Evolutionary conservation across 2,329 filamentous ascomycete species (phyloP).

Genomic region (Scleromitrula shiraiana): DNA sequence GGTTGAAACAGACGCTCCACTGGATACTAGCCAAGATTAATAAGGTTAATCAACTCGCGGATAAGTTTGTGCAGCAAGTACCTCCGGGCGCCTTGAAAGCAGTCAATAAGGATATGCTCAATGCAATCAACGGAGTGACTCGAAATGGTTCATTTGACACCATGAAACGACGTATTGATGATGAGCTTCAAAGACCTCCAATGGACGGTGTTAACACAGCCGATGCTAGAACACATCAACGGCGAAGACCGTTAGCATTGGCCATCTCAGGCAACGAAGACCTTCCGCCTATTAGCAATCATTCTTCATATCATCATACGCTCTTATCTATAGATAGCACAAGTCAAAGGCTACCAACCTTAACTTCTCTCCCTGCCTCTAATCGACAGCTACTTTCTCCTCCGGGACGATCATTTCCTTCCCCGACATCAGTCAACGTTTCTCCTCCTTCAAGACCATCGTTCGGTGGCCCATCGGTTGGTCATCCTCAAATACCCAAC

Average conservation of each 20-base stretch:
- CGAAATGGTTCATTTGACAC: conserved; percentile 18
- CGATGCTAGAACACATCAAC: conserved; percentile 18
- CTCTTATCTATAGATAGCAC: conserved; percentile 10
- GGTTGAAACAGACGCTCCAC: conserved; percentile 23
- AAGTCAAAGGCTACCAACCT: conserved; percentile 17
- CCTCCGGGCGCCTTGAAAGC: conserved; percentile 11
- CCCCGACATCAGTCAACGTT: conserved; percentile 25
- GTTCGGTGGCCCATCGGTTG: conserved; percentile 15
- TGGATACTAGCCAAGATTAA: conserved; percentile 26
- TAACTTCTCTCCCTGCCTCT: conserved; percentile 27
- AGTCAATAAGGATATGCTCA: conserved; percentile 10
- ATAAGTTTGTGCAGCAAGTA: conserved; percentile 23
- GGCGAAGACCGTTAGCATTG: conserved; percentile 16
- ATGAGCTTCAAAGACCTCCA: conserved; percentile 12
- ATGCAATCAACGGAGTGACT: conserved; percentile 8
- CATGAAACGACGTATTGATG: conserved; percentile 24
- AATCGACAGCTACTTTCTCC: conserved; percentile 28
- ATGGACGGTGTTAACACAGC: conserved; percentile 11
- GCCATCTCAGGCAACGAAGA: conserved; percentile 16
- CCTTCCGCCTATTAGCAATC: conserved; percentile 17
- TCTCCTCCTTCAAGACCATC: conserved; percentile 24
- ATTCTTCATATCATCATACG: conserved; percentile 17
- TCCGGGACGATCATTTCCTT: conserved; percentile 24
- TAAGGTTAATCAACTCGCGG: conserved; percentile 25
- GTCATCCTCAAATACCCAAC: conserved; percentile 15